These are phyloP conservation scores for Prosopis cineraria DNA, from an alignment of 306 rosid species.

Conservation along the genomic window DNA sequence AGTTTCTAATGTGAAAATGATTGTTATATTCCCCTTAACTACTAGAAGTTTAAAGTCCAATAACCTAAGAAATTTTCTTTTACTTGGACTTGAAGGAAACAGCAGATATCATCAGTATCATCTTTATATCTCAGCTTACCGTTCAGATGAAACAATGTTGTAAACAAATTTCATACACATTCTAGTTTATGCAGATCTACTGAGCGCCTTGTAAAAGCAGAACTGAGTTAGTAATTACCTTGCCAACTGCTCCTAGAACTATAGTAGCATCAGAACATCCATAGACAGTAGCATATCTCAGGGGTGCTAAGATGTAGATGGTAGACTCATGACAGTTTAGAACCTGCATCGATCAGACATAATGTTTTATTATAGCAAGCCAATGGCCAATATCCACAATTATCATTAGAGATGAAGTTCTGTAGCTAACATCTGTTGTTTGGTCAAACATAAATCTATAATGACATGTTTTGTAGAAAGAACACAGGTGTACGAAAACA, in stretches of 20 bases:
- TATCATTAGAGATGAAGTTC: slow-evolving; percentile 9
- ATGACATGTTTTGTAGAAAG: background rate
- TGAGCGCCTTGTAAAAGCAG: slow-evolving; percentile 20
- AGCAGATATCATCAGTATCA: slow-evolving; percentile 18
- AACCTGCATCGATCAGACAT: slow-evolving; percentile 61
- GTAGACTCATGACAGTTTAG: slow-evolving; percentile 91
- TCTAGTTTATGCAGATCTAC: slow-evolving; percentile 13
- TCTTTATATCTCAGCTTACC: slow-evolving; percentile 12
- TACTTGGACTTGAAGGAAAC: slow-evolving; percentile 19
- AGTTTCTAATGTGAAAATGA: slow-evolving; percentile 5
- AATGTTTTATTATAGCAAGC: slow-evolving; percentile 27
- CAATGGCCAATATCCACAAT: slow-evolving; percentile 17
- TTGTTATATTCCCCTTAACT: background rate
- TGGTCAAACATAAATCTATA: background rate
- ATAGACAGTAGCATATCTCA: slow-evolving; percentile 88
- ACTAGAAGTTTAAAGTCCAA: slow-evolving; percentile 7
- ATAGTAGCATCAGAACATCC: slow-evolving; percentile 98
- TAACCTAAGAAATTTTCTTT: slow-evolving; percentile 1
- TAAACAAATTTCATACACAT: slow-evolving; percentile 29
- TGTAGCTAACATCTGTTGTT: background rate
- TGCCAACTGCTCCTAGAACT: slow-evolving; percentile 97
- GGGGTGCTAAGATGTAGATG: slow-evolving; percentile 71
- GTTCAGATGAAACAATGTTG: slow-evolving; percentile 17
- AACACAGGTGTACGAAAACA: background rate
- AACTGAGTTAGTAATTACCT: slow-evolving; percentile 59